phyloP scores from a whole-genome alignment of 805 yeast genomes.

The Zygosaccharomyces bailii region DNA sequence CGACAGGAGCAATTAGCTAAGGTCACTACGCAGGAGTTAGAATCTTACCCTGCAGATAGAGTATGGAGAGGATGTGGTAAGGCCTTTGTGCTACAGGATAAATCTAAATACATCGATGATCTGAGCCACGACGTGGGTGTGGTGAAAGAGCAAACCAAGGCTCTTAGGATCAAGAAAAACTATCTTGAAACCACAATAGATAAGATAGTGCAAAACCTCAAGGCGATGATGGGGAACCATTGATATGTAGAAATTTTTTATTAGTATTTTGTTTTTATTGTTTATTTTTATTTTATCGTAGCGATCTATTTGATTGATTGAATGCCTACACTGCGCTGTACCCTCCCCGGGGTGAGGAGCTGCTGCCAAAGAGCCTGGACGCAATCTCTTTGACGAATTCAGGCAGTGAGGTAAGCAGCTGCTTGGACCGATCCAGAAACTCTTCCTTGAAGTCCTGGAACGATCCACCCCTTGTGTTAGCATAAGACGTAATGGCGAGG shows the following conservation, averaged over 20 bases:
- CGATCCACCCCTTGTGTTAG: conserved; percentile 63
- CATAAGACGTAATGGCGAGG: conserved; percentile 65
- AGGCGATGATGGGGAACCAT: conserved; percentile 37
- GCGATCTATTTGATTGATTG: neutral
- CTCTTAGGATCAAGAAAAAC: conserved; percentile 61
- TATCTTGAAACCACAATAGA: conserved; percentile 76
- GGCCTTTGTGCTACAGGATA: conserved; percentile 49
- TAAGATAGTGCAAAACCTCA: conserved; percentile 64
- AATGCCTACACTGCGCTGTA: conserved; percentile 76
- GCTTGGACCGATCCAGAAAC: conserved; percentile 63
- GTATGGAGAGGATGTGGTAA: conserved; percentile 90
- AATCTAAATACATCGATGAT: conserved; percentile 44
- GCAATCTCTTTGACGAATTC: conserved; percentile 64
- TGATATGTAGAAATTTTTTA: conserved; percentile 1
- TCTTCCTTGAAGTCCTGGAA: conserved; percentile 71
- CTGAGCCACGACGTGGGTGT: conserved; percentile 51
- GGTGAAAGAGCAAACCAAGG: conserved; percentile 55
- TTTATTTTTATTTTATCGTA: conserved; percentile 13
- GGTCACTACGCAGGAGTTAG: conserved; percentile 55
- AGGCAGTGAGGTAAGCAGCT: conserved; percentile 57
- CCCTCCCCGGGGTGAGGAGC: conserved; percentile 63
- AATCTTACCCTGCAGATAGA: conserved; percentile 43
- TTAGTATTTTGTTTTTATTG: neutral
- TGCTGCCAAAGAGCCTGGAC: conserved; percentile 59
- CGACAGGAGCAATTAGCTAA: conserved; percentile 46